Base-by-base conservation (phyloP, 2,329 filamentous ascomycete species). In the Neoscytalidium dimidiatum region DNA sequence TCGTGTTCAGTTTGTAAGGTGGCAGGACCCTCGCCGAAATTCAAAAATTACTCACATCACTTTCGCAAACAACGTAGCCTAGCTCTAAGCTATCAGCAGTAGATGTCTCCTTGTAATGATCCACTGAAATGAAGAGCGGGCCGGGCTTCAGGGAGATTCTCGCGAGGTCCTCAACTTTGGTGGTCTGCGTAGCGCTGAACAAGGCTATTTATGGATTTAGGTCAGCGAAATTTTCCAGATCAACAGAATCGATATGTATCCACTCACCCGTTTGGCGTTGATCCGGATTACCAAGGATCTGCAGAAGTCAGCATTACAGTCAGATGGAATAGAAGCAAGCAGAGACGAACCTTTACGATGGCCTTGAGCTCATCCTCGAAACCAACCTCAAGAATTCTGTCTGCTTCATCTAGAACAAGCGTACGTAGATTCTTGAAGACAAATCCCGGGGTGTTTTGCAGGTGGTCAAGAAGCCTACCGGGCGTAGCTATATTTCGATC, bases 281-380 rank as follows among this genome's bases (percentile, higher is more conserved):
- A n/a, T 52, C 28, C 9, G 60, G 41, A 29, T 52, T 52, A 9
- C 49, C 48, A 21, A 64, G 41, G 7, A 48, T 60, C 38, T 51
- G 19, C 17, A 31, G 3, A n/a, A 6, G 48, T 51, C 3, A 51
- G 48, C 28, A 5, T 51, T 7, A 14, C 8, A 14, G 9, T 26
- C 1, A 5, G n/a, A 17, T 17, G 38, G 4, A 17, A 13, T 5
- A 17, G 13, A 5, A 41, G 26, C 8, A 17, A 33, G n/a, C 4
- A 51, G 26, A 31, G 92, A 21, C 97, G 82, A 65, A 97, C 93
- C 83, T 94, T 94, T 77, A 97, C 88, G 70, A 97, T 96, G 78
- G 96, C 90, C 68, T 91, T 86, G 90, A 99, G 97, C 81, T 99
- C 95, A 74, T 98, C 95, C 79, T 99, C 95, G 84, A 99, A 99